These are phyloP conservation scores for Corniculantispora saksenae DNA, from an alignment of 2,329 filamentous ascomycete species.

Conservation along the genomic window DNA sequence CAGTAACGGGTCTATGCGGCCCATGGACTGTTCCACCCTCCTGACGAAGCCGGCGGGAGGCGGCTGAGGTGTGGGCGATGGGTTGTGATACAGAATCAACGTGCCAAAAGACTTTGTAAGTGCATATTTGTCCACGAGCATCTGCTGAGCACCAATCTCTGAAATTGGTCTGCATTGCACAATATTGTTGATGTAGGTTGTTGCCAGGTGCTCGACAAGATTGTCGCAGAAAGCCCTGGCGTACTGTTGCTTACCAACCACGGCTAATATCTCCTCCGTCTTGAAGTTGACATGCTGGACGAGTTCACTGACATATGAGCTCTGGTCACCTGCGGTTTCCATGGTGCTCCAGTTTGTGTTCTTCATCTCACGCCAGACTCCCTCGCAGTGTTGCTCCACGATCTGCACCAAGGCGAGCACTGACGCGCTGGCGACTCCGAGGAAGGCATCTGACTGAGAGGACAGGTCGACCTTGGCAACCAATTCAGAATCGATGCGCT, in stretches of 20 bases:
- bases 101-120: conserved; percentile 77
- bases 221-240: conserved; percentile 94
- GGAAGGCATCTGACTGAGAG: conserved; percentile 90
- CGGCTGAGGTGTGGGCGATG: conserved; percentile 40
- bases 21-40: conserved; percentile 80
- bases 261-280: conserved; percentile 71
- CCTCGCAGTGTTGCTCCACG: conserved; percentile 80
- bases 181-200: conserved; percentile 77
- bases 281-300: conserved; percentile 71
- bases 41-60: conserved; percentile 71
- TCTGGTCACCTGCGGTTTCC: conserved; percentile 91
- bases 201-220: conserved; percentile 83
- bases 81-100: conserved; percentile 65
- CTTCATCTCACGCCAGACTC: conserved; percentile 93
- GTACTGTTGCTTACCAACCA: conserved; percentile 89
- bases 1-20: conserved; percentile 85
- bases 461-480: conserved; percentile 80
- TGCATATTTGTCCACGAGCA: conserved; percentile 93
- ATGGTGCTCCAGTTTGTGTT: conserved; percentile 94
- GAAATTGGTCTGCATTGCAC: conserved; percentile 89
- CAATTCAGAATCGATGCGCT: conserved; percentile 80
- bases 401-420: conserved; percentile 81
- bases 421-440: conserved; percentile 88
- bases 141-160: conserved; percentile 94
- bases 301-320: conserved; percentile 84